Evolutionary conservation across 345 rosid genomes (phyloP), one percentile per base, ranked within the genome.

Genomic region (Salix caprea): DNA sequence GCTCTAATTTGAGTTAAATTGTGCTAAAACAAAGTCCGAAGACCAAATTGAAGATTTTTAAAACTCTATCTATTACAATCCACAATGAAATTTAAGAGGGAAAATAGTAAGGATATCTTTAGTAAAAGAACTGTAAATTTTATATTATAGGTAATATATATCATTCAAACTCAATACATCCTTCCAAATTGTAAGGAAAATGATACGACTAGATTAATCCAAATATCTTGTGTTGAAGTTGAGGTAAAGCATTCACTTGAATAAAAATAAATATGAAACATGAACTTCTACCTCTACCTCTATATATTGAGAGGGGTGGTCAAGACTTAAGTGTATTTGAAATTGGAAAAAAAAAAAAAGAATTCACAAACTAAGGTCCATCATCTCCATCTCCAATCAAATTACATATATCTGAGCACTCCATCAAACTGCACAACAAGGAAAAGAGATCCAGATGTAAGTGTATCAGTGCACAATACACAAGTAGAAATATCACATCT

Each of bases 361-460:
- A 32, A 69, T 67, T 23, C 21, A 58, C 21, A 39, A 28, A 48
- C 87, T 82, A 92, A 32, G 97, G 94, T 76, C 92, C 95, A 77
- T 88, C 85, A 61, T 92, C 95, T 70, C 83, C 87, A 76, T 93
- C 93, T 71, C 90, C 90, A 67, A 95, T 91, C 84, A 95, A 80
- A 82, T 91, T 95, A 78, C 99, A 95, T 13, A 91, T 93, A 74
- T 93, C 96, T 0, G 92, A 93, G 80, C 99, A 95, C 79, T 93
- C 97, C 77, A 93, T 94, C 91, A 93, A 83, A 80, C 97, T 95
- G 91, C 86, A 85, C 24, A 12, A 16, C 52, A 60, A 16, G 44
- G 7, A 34, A 34, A 34, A 34, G 36, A 34, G 36, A 34, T 34
- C 36, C 36, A 34, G 5, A 34, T 34, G 36, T 34, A 34, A 34